phyloP scores from a whole-genome alignment of 305 asterid species.

The Fraxinus velutina region DNA sequence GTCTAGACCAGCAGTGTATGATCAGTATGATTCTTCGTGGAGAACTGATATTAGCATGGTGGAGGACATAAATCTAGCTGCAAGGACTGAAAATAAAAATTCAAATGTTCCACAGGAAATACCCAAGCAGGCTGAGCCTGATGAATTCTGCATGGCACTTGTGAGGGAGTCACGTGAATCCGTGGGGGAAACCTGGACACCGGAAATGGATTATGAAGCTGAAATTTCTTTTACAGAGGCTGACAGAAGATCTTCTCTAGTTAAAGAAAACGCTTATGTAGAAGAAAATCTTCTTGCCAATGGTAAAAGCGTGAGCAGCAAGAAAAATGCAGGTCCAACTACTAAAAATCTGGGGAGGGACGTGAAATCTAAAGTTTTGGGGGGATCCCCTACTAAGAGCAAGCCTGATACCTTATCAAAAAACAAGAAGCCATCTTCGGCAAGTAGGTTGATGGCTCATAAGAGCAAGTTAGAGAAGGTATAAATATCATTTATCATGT shows the following conservation, averaged over 20 bases:
- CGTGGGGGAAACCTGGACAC: conserved; percentile 54
- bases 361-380: conserved; percentile 32
- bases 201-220: conserved; percentile 64
- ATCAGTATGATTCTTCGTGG: conserved; percentile 51
- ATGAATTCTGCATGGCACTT: conserved; percentile 65
- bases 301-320: conserved; percentile 36
- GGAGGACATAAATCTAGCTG: conserved; percentile 34
- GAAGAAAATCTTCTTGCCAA: conserved; percentile 38
- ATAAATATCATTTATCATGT: background rate
- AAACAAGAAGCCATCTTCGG: conserved; percentile 52
- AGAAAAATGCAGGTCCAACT: conserved; percentile 26
- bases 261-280: conserved; percentile 32
- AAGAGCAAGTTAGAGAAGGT: conserved; percentile 77
- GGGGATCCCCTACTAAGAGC: conserved; percentile 39
- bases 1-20: conserved; percentile 38
- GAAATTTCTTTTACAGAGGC: conserved; percentile 47
- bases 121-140: conserved; percentile 43
- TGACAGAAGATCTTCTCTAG: conserved; percentile 36
- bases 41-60: conserved; percentile 60
- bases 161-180: conserved; percentile 60
- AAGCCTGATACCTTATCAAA: conserved; percentile 35
- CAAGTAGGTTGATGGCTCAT: conserved; percentile 38
- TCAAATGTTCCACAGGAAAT: conserved; percentile 19
- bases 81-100: conserved; percentile 32
- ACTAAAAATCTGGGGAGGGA: conserved; percentile 29